Percentiles rank a stretch among this genome's conserved stretches.
phyloP scores from a whole-genome alignment of 805 yeast species.

The Danielozyma ontarioensis region DNA sequence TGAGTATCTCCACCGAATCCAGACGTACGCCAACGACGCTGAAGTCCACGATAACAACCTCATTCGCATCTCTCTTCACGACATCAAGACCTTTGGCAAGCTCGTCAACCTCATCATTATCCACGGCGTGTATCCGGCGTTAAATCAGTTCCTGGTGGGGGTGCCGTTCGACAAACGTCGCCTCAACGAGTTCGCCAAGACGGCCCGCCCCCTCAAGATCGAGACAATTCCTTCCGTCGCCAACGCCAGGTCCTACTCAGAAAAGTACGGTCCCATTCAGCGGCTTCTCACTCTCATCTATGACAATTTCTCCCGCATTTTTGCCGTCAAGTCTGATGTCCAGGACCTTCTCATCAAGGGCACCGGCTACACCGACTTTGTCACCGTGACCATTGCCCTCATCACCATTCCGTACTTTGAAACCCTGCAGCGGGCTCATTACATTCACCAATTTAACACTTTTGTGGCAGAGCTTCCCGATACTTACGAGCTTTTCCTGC shows the following conservation, averaged over 20 bases:
- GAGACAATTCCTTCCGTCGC: slow-evolving; percentile 8
- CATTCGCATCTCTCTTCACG: slow-evolving; percentile 74
- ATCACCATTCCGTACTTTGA: slow-evolving; percentile 25
- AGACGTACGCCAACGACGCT: not conserved
- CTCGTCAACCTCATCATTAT: slow-evolving; percentile 60
- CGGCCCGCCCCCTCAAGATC: slow-evolving; percentile 18
- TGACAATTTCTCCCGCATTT: slow-evolving; percentile 25
- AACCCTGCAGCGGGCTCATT: slow-evolving; percentile 5
- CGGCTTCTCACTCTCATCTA: slow-evolving; percentile 24
- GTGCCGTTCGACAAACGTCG: slow-evolving; percentile 60
- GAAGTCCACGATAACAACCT: slow-evolving; percentile 22
- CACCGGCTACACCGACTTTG: slow-evolving; percentile 58
- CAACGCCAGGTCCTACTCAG: slow-evolving; percentile 8
- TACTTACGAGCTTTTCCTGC: slow-evolving; percentile 61
- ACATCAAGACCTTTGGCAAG: slow-evolving; percentile 68
- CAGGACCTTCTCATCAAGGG: slow-evolving; percentile 55
- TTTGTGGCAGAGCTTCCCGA: slow-evolving; percentile 44
- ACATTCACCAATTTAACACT: slow-evolving; percentile 10
- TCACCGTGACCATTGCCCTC: slow-evolving; percentile 45
- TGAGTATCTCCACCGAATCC: not conserved
- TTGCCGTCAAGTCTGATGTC: slow-evolving; percentile 43
- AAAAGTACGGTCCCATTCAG: slow-evolving; percentile 11
- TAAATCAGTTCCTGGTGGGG: slow-evolving; percentile 51
- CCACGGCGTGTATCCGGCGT: slow-evolving; percentile 65
- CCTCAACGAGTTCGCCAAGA: slow-evolving; percentile 42